Evolutionary conservation across 352 stramenopile genomes (phyloP), one percentile per base, ranked within the genome.

Genomic region (Pythium aquatile): DNA sequence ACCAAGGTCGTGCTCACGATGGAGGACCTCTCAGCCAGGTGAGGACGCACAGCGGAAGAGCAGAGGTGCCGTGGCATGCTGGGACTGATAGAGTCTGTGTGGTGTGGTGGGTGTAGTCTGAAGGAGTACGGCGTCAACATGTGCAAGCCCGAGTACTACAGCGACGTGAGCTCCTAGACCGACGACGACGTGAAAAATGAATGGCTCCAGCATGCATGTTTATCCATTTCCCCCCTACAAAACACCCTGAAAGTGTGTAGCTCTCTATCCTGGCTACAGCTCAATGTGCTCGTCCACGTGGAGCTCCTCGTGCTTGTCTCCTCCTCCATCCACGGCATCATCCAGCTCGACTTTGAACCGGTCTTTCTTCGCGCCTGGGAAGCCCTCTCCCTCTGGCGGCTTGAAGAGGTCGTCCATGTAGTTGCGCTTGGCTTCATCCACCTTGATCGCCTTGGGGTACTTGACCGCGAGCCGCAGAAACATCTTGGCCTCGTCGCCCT

Each of bases 91-190:
- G 24, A 30, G 11, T 6, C 10, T 7, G 24, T 16, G 29, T 24
- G 10, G 48, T 37, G 20, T 55, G n/a, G 17, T 55, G 40, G n/a
- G 10, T 29, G 39, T 40, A 91, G 83, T 64, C 69, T 94, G 24
- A 88, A 88, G 52, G 85, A 94, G 58, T 94, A 90, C 69, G 83
- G 83, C 51, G 67, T 94, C 40, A 92, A 90, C 54, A 72, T 93
- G 28, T 84, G 76, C 73, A 90, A 90, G 73, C 85, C 85, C 14
- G 81, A 94, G 63, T 94, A 94, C 65, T 77, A 88, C 30, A 90
- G 83, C 53, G 83, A 94, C 70, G 58, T 83, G 44, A 49, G 29
- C 46, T 33, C 20, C 3, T 53, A 53, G 13, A 53, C 6, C 40
- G 35, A 56, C 20, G 52, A 1, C 33, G 8, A 39, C 33, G 20